Evolutionary conservation across 2,329 filamentous ascomycete genomes (phyloP), one percentile per base, ranked within the genome.

Genomic region (Sodiomyces alkalinus): DNA sequence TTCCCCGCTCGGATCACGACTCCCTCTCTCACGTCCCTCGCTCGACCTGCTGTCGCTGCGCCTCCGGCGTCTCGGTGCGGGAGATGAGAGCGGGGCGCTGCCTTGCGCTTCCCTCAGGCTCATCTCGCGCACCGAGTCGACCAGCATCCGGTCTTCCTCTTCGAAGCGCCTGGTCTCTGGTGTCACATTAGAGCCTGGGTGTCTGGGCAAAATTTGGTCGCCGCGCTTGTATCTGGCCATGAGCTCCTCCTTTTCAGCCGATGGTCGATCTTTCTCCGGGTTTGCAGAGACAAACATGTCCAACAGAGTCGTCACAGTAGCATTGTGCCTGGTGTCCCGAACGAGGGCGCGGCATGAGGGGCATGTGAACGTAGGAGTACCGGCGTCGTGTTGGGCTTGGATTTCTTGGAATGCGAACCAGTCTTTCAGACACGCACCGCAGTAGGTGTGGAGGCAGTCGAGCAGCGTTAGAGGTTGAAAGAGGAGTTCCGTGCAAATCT

Each of bases 401-500:
- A 64, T 60, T 20, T 75, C 74, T 51, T 93, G 83, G 53, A 74
- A 90, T 37, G 64, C 60, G 49, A 96, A 98, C 90, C 90, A 98
- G 59, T 92, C 83, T 52, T 92, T 93, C 33, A 96, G 54, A 48
- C 90, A 98, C 21, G 81, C 80, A 38, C 86, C 90, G 60, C 90
- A 98, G 54, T 92, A 98, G 25, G 87, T 94, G 56, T 93, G 85
- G 24, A 93, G 70, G 49, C 85, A 93, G 60, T 93, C 82, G 51
- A 93, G 80, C 27, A 92, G 73, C 17, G 85, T 92, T 38, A 92
- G 67, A 19, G 86, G 85, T 51, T 92, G 81, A 56, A 83, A 92
- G 37, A 93, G 74, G 39, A 93, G 70, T 53, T 96, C 90, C 42
- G 87, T 92, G 62, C 90, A 98, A 46, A 98, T 98, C 86, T 94